These are phyloP conservation scores for Piper longum DNA, from an alignment of 164 flowering plant species.

Conservation along the genomic window DNA sequence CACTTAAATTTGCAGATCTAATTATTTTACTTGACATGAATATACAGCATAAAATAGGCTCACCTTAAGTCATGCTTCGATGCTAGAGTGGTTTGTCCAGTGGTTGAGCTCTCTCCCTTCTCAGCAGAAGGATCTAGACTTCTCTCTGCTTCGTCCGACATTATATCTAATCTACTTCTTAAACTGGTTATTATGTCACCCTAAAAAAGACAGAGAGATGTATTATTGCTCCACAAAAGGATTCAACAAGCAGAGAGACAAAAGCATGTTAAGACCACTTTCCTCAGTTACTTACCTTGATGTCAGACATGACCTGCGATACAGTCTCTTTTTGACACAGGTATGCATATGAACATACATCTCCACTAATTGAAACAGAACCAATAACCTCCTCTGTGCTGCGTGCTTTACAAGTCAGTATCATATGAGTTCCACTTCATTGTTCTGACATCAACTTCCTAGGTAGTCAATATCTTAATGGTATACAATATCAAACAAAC, in stretches of 20 bases:
- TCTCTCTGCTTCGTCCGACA: slow-evolving; percentile 63
- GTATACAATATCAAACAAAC: slow-evolving; percentile 17
- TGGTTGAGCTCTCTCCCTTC: slow-evolving; percentile 13
- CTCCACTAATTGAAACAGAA: slow-evolving; percentile 40
- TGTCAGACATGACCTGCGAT: slow-evolving; percentile 66
- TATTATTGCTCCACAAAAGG: neutral
- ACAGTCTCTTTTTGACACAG: slow-evolving; percentile 58
- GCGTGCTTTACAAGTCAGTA: slow-evolving; percentile 35
- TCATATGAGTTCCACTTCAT: neutral
- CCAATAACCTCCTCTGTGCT: slow-evolving; percentile 62
- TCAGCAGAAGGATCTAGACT: slow-evolving; percentile 18
- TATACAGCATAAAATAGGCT: neutral
- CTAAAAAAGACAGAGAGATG: slow-evolving; percentile 19
- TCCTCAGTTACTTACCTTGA: slow-evolving; percentile 42
- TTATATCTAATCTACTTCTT: slow-evolving; percentile 68
- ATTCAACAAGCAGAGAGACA: neutral
- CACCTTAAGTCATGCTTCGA: slow-evolving; percentile 41
- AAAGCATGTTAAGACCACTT: neutral
- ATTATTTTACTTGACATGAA: neutral
- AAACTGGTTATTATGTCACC: slow-evolving; percentile 65
- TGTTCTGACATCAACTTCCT: neutral
- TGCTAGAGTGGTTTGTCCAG: slow-evolving; percentile 25
- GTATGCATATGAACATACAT: slow-evolving; percentile 60
- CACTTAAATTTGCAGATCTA: no score
- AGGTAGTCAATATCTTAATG: neutral